Evolutionary conservation across 495 filamentous ascomycete genomes (phyloP), one percentile per base, ranked within the genome.

Genomic region (Aspergillus avenaceus): DNA sequence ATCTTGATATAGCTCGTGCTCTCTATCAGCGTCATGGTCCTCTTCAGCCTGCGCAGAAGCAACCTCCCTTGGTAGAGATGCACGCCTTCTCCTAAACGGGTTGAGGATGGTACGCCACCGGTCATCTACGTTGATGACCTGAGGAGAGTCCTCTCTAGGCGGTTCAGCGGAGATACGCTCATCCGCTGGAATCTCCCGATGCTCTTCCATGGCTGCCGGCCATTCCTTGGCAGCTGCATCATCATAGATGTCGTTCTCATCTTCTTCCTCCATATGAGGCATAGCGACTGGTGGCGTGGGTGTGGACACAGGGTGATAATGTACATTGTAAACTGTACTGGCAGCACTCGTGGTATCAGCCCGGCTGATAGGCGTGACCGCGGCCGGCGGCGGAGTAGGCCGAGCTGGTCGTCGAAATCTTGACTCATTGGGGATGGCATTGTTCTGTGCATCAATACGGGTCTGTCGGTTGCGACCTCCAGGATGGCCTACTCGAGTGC

Each of bases 281-380:
- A 66, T 70, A 18, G 57, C 61, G 25, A 74, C 66, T 0, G 81
- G 72, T 5, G 75, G 74, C n/a, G 84, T 83, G n/a, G 84, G 74
- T 54, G 84, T 84, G 28, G 79, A 82, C 38, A 85, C 76, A n/a
- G 87, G 79, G 52, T 92, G 86, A 60, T 95, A 91, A 40, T 84
- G 83, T 42, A 96, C 79, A 48, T 85, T 83, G 56, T 96, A 95
- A 12, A 93, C 81, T 3, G 91, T 96, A 65, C 88, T 93, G 37
- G 84, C 80, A 13, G 83, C 82, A 64, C 84, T 87, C 13, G 83
- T 80, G 2, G 86, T 88, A 55, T 95, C 87, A n/a, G 83, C 81
- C 47, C 87, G 78, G 58, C 87, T 91, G 49, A 89, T 68, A 1
- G 88, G 87, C 8, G 88, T 88, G 3, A 80, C 75, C 42, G 77